phyloP scores from a whole-genome alignment of 2,329 filamentous ascomycete genomes.

The Grosmannia serpens region DNA sequence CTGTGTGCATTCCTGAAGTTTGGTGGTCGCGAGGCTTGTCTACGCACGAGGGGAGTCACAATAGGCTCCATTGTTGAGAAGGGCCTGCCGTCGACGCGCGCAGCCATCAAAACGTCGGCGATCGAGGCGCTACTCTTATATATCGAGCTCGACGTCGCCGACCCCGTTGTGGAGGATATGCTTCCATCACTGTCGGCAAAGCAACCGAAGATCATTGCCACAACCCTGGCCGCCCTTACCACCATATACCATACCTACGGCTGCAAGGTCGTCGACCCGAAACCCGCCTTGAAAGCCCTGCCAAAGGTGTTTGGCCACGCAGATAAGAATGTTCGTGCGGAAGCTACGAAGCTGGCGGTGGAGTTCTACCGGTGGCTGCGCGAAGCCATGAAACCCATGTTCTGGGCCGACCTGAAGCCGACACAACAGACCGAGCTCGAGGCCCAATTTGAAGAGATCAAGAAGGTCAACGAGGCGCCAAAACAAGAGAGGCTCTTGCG shows the following conservation, averaged over 20 bases:
- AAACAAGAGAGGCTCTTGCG: constrained; percentile 85
- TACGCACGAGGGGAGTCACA: constrained; percentile 64
- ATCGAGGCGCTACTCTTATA: constrained; percentile 80
- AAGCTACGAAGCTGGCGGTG: constrained; percentile 81
- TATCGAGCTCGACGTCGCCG: constrained; percentile 78
- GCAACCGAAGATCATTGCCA: constrained; percentile 73
- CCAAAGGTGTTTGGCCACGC: constrained; percentile 93
- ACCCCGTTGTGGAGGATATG: constrained; percentile 81
- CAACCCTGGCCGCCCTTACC: constrained; percentile 62
- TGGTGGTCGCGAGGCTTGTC: constrained; percentile 66
- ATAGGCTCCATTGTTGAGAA: constrained; percentile 81
- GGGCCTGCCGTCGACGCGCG: constrained; percentile 74
- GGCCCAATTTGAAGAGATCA: constrained; percentile 86
- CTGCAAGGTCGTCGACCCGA: constrained; percentile 88
- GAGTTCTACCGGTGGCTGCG: constrained; percentile 96
- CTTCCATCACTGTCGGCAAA: constrained; percentile 76
- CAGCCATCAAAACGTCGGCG: constrained; percentile 77
- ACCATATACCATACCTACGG: constrained; percentile 89
- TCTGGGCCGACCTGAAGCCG: constrained; percentile 90
- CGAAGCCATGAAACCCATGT: constrained; percentile 96
- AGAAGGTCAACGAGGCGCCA: constrained; percentile 60
- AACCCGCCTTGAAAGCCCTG: constrained; percentile 76
- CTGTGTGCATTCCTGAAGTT: constrained; percentile 90
- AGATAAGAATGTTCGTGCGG: constrained; percentile 94
- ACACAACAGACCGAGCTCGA: constrained; percentile 93